Base-by-base conservation (phyloP, 305 asterid genomes). In the Fraxinus angustifolia region DNA sequence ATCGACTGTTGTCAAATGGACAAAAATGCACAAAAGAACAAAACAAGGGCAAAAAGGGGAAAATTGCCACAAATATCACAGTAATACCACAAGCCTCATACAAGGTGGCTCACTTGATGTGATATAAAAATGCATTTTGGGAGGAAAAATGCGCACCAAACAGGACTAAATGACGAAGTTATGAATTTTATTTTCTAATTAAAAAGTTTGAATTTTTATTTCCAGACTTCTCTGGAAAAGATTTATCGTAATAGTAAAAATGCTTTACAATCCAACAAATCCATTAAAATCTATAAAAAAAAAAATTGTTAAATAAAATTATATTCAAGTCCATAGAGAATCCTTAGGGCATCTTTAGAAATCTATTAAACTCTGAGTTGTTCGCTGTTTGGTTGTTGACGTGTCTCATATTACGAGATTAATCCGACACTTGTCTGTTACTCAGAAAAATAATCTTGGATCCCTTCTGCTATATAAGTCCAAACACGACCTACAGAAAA, bases 381-480 rank as follows among this genome's bases (percentile, higher is more conserved):
- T 62, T 62, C n/a, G 11, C 4, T 17, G 10, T 19, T 60, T 60
- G 12, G 73, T 65, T 10, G 36, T 23, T 67, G 38, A 28, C 36
- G 36, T 67, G 74, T 67, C 73, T 10, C 17, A 3, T 65, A 3
- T 23, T 10, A 65, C n/a, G n/a, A 36, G 35, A 21, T 30, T 81
- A 45, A 26, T 82, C 31, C 68, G 72, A 77, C 87, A 86, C 84
- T 83, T 83, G 75, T 82, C 83, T 26, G 80, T 80, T 74, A 73
- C 79, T 40, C 30, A 1, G 14, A 38, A 60, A 75, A 72, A 31
- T 71, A 7, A 31, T 79, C 35, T 72, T 76, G 87, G 80, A 71
- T 60, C 38, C 56, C 79, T 75, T 28, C 79, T 87, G 79, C 79
- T 76, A 65, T 78, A 80, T 77, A 68, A 50, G 40, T 42, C 62